phyloP scores from a whole-genome alignment of 1,284 basidiomycete genomes.

The Singerocomus inundabilis region DNA sequence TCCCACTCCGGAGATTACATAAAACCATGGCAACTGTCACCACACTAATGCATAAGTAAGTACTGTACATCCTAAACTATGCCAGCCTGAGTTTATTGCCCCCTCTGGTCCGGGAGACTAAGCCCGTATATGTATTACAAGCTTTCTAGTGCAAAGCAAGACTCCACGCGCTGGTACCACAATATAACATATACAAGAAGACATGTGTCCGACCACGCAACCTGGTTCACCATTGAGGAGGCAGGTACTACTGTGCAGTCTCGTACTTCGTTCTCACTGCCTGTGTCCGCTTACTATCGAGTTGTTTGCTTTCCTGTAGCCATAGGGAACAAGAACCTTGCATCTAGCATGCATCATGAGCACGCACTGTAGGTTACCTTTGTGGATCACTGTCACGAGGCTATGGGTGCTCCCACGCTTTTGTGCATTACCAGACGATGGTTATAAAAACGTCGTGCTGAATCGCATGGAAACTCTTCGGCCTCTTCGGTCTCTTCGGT shows the following conservation, averaged over 20 bases:
- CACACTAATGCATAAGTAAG: no score
- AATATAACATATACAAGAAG: neutral
- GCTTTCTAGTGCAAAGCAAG: neutral
- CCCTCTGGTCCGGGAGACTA: neutral
- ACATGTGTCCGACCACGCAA: neutral
- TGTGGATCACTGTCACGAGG: neutral
- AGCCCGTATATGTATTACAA: neutral
- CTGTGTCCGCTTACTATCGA: neutral
- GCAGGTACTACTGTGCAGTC: neutral
- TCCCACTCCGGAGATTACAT: no score
- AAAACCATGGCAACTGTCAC: no score
- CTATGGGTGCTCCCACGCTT: neutral
- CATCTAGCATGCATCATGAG: neutral
- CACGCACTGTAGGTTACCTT: neutral
- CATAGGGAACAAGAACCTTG: neutral
- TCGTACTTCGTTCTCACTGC: neutral
- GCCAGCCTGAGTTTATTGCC: neutral
- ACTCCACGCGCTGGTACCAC: neutral
- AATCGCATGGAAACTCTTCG: neutral
- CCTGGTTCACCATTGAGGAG: neutral
- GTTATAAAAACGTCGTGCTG: neutral
- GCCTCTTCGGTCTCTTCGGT: no score
- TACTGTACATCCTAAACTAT: neutral
- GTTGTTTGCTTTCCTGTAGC: neutral
- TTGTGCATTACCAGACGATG: no score